Base-by-base conservation (phyloP, 305 asterid species). In the Fraxinus nigra region DNA sequence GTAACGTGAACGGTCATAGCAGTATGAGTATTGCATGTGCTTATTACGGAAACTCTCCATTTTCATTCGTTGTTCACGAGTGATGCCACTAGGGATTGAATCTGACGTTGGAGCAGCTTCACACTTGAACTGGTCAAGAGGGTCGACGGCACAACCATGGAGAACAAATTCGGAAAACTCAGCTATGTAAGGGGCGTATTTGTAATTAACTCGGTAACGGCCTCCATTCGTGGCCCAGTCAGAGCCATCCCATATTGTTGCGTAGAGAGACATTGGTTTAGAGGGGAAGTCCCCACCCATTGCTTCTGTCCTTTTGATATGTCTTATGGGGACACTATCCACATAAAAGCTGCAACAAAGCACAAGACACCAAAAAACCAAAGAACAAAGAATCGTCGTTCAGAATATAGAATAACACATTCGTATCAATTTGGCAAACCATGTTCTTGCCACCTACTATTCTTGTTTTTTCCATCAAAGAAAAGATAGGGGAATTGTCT, bases 161-260 rank as follows among this genome's bases (percentile, higher is more conserved):
- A 94, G 97, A 81, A 94, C 79, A 18, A 94, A 88, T 34, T 92
- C 84, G 1, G 98, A 90, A 76, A 92, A 92, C 75, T 90, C 85
- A 0, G 98, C 91, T 0, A 88, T 76, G 87, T 86, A 94, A 54
- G 98, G 97, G 79, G 97, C 93, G 13, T 90, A 93, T 82, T 91
- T 92, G 92, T 94, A 94, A 85, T 82, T 92, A 34, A 92, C 91
- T 78, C 79, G 84, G 88, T 92, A 92, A 76, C 84, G 91, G 51
- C 97, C 98, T 65, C 98, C 98, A 82, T 90, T 88, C 5, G 98
- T 93, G 79, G 98, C 98, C 98, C 98, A 94, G 46, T 67, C 81
- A 0, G 98, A 94, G 4, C 95, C 98, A 82, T 94, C 98, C 98
- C 98, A 94, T 87, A 94, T 93, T 38, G 98, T 94, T 10, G 97